Evolutionary conservation across 1,139 yeast genomes (phyloP), one percentile per base, ranked within the genome.

Genomic region (Geotrichum carabidarum): DNA sequence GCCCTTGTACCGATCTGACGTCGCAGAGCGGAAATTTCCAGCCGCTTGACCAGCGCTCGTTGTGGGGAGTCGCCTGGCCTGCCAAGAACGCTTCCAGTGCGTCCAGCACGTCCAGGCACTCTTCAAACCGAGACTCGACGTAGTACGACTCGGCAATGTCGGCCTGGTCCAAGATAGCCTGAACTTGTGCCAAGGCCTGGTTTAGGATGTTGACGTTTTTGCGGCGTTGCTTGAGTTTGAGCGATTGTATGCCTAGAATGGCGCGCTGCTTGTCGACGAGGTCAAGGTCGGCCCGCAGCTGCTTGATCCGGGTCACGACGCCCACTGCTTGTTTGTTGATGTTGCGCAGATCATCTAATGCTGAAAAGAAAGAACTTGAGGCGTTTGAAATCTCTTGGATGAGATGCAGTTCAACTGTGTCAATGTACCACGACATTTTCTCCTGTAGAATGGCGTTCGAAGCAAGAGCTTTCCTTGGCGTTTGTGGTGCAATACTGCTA

Each of bases 351-450:
- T 88, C 95, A 55, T 83, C 90, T 56, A 94, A 73, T 0, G 96
- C 91, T 51, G 81, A 81, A 69, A 91, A 90, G 66, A 93, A 93
- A 3, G 91, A 83, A 57, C 82, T 82, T 0, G 96, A 87, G 0
- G 96, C 85, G 61, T 81, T 81, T 9, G 96, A 85, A 40, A 93
- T 90, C 67, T 91, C 96, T 48, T 80, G 78, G 18, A 91, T 86
- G 48, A 93, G 72, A 60, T 86, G 83, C 44, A 87, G 74, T 68
- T 93, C 99, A 1, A 93, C 91, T 0, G 83, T 76, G 68, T 93
- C 99, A 57, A 93, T 74, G 66, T 90, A 89, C 71, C 83, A 82
- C 1, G 94, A 86, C 44, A 93, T 73, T 63, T 82, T 83, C 48
- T 90, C 96, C 64, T 86, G 96, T n/a, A 91, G 69, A 44, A 78